Percentiles rank a stretch among this genome's conserved stretches.
These are phyloP conservation scores for Lactuca sativa DNA, from an alignment of 129 eudicot genomes.

Conservation along the genomic window DNA sequence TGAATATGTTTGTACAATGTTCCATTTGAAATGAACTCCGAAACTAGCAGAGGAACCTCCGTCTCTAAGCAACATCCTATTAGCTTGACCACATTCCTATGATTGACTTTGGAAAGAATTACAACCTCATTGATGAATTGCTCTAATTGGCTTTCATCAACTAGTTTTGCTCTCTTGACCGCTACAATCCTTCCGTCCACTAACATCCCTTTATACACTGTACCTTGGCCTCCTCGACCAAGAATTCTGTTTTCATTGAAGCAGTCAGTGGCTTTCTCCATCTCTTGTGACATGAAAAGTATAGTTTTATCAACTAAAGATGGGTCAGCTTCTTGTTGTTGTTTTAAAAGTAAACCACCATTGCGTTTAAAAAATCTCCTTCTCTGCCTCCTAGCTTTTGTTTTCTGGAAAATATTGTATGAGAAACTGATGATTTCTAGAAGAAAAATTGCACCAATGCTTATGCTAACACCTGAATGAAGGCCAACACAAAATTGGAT, in stretches of 20 bases:
- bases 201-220: conserved; percentile 29
- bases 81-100: conserved; percentile 33
- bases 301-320: conserved; percentile 23
- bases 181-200: conserved; percentile 36
- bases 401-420: conserved; percentile 12
- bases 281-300: conserved; percentile 30
- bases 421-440: background rate
- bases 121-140: conserved; percentile 45
- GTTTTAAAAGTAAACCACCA: conserved; percentile 36
- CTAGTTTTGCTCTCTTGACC: conserved; percentile 36
- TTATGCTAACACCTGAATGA: conserved; percentile 19
- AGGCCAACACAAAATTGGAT: no score
- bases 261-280: conserved; percentile 31
- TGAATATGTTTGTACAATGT: conserved; percentile 26
- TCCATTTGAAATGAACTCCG: conserved; percentile 32
- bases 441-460: conserved; percentile 11
- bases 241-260: conserved; percentile 29
- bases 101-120: conserved; percentile 38
- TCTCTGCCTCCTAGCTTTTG: conserved; percentile 3
- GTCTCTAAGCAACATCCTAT: conserved; percentile 44
- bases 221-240: conserved; percentile 37
- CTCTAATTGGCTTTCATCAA: conserved; percentile 29
- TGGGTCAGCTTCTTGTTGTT: conserved; percentile 27
- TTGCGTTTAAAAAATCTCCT: conserved; percentile 28
- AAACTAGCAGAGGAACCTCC: conserved; percentile 26